Percentiles rank a stretch among this genome's conserved stretches.
Conservation (phyloP, 345 rosid species). For the Melastoma malabathricum region DNA sequence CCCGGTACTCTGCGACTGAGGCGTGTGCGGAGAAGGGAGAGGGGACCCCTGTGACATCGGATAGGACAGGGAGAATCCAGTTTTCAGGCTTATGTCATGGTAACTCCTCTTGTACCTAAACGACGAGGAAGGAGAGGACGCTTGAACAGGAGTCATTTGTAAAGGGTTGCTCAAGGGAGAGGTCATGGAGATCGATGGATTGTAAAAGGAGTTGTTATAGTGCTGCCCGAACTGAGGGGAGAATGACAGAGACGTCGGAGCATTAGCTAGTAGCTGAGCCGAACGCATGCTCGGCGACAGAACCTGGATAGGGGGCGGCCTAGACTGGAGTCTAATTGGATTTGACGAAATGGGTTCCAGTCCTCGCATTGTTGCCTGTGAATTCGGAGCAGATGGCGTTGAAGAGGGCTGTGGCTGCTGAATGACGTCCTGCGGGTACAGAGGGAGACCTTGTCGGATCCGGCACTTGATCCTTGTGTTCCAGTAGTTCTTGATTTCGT, state of each 20-base stretch:
- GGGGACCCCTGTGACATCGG: neutral
- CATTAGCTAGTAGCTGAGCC: too few relatives aligned
- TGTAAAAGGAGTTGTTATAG: slow-evolving; percentile 16
- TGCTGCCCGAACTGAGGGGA: too few relatives aligned
- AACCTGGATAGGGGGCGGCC: too few relatives aligned
- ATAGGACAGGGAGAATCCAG: too few relatives aligned
- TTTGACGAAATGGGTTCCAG: neutral
- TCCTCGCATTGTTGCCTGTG: slow-evolving; percentile 1
- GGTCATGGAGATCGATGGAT: neutral
- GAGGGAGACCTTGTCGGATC: slow-evolving; percentile 50
- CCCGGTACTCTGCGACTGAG: slow-evolving; percentile 3
- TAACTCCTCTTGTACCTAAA: neutral
- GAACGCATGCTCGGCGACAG: too few relatives aligned
- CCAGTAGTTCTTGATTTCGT: slow-evolving; percentile 70
- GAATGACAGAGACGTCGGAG: too few relatives aligned
- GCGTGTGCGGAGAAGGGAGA: slow-evolving; percentile 1
- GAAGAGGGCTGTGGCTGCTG: slow-evolving; percentile 18
- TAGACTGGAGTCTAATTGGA: too few relatives aligned
- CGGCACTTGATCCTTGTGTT: slow-evolving; percentile 57
- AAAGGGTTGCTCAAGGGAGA: slow-evolving; percentile 18
- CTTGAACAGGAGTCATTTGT: slow-evolving; percentile 7
- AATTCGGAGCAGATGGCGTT: slow-evolving; percentile 9
- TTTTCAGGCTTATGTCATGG: neutral
- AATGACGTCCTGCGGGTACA: slow-evolving; percentile 43
- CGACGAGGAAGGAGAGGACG: slow-evolving; percentile 11